phyloP scores from a whole-genome alignment of 345 rosid genomes.

The Brassica napus region DNA sequence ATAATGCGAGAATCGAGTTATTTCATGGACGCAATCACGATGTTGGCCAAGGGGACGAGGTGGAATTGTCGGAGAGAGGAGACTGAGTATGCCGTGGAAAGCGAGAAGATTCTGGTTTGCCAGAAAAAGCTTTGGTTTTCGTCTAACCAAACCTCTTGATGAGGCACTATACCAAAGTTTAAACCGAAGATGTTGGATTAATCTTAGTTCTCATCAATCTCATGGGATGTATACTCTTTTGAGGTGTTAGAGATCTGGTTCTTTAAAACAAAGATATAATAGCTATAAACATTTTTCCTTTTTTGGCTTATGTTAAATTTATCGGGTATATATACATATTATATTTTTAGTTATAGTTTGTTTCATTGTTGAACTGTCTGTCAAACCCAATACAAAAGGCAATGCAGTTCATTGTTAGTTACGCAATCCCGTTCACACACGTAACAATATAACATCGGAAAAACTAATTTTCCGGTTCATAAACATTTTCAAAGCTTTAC shows the following conservation, averaged over 20 bases:
- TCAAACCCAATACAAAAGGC: not conserved
- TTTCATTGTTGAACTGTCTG: not conserved
- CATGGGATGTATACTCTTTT: not conserved
- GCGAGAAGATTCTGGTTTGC: constrained; percentile 83
- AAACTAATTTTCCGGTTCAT: not conserved
- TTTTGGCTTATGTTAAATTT: not conserved
- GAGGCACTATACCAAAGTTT: not conserved
- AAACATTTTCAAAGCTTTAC: not conserved
- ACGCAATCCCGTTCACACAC: no score
- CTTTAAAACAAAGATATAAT: not conserved
- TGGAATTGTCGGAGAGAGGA: constrained; percentile 82
- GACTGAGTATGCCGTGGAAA: constrained; percentile 60
- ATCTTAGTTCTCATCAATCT: constrained; percentile 11
- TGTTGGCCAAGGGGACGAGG: constrained; percentile 73
- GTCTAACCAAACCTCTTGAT: constrained; percentile 37
- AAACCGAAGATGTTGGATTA: constrained; percentile 13
- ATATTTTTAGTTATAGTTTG: not conserved
- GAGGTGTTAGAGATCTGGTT: not conserved
- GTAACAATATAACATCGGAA: no score
- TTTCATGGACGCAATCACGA: constrained; percentile 65
- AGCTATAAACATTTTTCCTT: not conserved
- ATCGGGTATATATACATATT: not conserved
- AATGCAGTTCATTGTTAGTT: no score
- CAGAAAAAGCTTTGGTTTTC: constrained; percentile 93
- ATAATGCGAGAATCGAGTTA: constrained; percentile 81